These are phyloP conservation scores for Neurospora sp. DNA, from an alignment of 2,329 filamentous ascomycete genomes.

Conservation along the genomic window DNA sequence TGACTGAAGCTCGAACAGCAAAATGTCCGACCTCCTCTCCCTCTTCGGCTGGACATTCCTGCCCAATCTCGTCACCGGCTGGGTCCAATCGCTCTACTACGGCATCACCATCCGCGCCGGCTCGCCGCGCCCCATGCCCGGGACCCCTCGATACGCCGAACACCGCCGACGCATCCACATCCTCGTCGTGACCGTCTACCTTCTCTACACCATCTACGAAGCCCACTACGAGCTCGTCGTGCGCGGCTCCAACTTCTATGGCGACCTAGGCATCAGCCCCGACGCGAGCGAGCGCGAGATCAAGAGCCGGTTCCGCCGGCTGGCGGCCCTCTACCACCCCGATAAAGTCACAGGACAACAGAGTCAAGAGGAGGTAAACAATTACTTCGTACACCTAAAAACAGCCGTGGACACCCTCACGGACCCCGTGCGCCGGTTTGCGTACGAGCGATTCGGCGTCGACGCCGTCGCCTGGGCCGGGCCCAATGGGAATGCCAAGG, in stretches of 20 bases:
- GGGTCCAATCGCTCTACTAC: constrained; percentile 76
- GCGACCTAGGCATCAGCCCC: constrained; percentile 60
- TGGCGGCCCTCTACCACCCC: constrained; percentile 65
- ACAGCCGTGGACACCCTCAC: constrained; percentile 70
- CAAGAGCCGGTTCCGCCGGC: constrained; percentile 73
- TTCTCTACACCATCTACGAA: constrained; percentile 87
- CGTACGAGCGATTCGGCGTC: constrained; percentile 82
- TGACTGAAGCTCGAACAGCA: not conserved
- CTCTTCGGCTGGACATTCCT: constrained; percentile 48
- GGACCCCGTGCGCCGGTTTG: constrained; percentile 69
- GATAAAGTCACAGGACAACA: constrained; percentile 53
- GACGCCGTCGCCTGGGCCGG: constrained; percentile 46
- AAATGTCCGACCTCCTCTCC: constrained; percentile 43
- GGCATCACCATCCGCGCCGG: constrained; percentile 81
- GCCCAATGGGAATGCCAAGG: constrained; percentile 21
- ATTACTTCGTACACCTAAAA: constrained; percentile 73
- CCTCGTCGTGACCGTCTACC: constrained; percentile 71
- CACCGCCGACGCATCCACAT: constrained; percentile 80
- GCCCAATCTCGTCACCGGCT: constrained; percentile 58
- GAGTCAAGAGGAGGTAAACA: constrained; percentile 20
- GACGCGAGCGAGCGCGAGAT: constrained; percentile 64
- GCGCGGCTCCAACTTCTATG: constrained; percentile 63
- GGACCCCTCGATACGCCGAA: constrained; percentile 55
- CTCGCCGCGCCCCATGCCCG: constrained; percentile 63
- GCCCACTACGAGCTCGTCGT: constrained; percentile 70